phyloP scores from a whole-genome alignment of 2,329 filamentous ascomycete species.

The Ophiostoma ulmi region DNA sequence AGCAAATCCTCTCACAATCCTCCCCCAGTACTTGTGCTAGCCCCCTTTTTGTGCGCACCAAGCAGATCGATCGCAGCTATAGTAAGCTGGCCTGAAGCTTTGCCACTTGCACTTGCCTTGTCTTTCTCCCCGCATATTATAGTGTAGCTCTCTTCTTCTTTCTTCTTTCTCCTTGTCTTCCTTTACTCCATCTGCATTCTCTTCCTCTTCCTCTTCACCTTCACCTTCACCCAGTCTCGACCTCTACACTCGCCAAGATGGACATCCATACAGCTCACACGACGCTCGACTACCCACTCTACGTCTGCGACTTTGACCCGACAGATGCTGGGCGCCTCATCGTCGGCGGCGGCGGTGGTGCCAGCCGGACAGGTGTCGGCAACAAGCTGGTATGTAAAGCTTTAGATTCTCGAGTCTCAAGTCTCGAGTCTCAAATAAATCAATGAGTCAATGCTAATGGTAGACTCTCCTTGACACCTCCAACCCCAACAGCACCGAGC shows the following conservation, averaged over 20 bases:
- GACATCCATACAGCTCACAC: conserved; percentile 52
- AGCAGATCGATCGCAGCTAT: background rate
- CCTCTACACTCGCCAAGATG: conserved; percentile 21
- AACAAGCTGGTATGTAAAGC: conserved; percentile 71
- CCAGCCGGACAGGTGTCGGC: conserved; percentile 71
- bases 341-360: conserved; percentile 82
- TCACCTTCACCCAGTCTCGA: background rate
- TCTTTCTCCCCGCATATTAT: background rate
- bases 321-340: conserved; percentile 69
- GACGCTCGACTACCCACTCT: conserved; percentile 76
- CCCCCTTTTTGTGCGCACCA: conserved; percentile 13
- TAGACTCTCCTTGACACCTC: conserved; percentile 70
- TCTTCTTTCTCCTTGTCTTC: background rate
- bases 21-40: background rate
- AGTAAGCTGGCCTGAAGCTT: background rate
- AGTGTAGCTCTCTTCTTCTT: background rate
- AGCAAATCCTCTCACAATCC: background rate
- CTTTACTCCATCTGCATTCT: background rate
- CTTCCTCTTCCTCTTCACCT: background rate
- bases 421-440: background rate
- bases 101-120: background rate
- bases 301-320: conserved; percentile 82
- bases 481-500: conserved; percentile 51
- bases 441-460: background rate
- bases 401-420: background rate